Evolutionary conservation across 2,329 filamentous ascomycete species (phyloP), one percentile per base, ranked within the genome.

Genomic region (Pestalotiopsis sp.): DNA sequence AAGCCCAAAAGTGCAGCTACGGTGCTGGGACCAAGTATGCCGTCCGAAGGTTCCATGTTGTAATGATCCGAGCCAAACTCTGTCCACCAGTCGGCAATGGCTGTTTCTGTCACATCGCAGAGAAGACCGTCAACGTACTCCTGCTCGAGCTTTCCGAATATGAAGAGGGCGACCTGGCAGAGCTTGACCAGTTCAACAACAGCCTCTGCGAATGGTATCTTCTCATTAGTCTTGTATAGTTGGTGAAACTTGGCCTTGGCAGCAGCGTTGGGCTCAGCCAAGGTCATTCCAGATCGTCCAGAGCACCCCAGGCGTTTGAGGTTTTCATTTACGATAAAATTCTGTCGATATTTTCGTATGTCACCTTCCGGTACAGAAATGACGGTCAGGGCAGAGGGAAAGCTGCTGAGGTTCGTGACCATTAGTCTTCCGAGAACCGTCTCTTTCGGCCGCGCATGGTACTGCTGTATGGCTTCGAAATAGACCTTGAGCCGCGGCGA

Each of bases 31-130:
- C 96, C 96, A 2, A 99, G 83, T 25, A 97, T 94, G 13, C 95
- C 95, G 80, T 99, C 96, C 11, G 92, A 92, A 1, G 96, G 95
- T 79, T 98, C 96, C 41, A 94, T 89, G 67, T 95, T 97, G 83
- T 95, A 98, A 76, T 96, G 91, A 73, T 98, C 95, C 0, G 91
- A 91, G 1, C 96, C 96, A 69, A 98, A 92, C 75, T 97, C 93
- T 1, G 93, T 91, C 96, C 96, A 98, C 96, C 96, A 99, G 78
- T 98, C 93, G 70, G 91, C 92, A 74, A 98, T 90, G 1, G 95
- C 94, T 70, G 88, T 91, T 79, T 99, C 96, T 0, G 96, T 98
- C 58, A 96, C 86, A 81, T 99, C 96, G 78, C 96, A 99, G 3
- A 99, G 87, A 27, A 98, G 82, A 0, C 96, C 96, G 76, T 99